Evolutionary conservation across 1,284 basidiomycete genomes (phyloP), one percentile per base, ranked within the genome.

Genomic region (Pseudomicrostroma phylloplanum): DNA sequence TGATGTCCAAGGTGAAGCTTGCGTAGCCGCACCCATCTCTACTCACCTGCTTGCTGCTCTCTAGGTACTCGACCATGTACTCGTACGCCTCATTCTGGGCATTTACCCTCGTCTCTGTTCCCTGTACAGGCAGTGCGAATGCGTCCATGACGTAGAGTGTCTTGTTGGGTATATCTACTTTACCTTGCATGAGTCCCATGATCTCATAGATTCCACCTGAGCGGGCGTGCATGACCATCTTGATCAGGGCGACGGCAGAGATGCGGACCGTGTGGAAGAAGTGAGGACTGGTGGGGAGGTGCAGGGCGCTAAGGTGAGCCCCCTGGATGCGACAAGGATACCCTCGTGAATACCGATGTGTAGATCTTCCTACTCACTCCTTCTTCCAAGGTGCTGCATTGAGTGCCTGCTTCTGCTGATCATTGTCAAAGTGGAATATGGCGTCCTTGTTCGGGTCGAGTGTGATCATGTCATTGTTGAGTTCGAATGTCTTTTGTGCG

Each of bases 151-250:
- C 70, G 40, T 74, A 73, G 71, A 98, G 87, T 62, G 96, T 89
- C 61, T 96, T 85, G 0, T 91, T 86, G 64, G 86, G 85, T 8
- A 88, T 90, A 51, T 92, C 84, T 25, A 96, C 88, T 81, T 96
- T 96, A 56, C 94, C 94, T 80, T 96, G 92, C 93, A 98, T 96
- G 53, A 97, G 84, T 9, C 96, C 96, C 96, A 98, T 98, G 76
- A 98, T 96, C 82, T 98, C 94, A 82, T 96, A 91, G 60, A 89
- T 89, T 1, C 96, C 94, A 57, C 94, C 96, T 6, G 93, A 96
- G 55, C 94, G 87, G 43, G 96, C 94, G 80, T 98, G 94, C 75
- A 96, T 97, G 58, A 92, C 94, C 94, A 98, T 98, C 84, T 98
- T 98, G 82, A 97, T 94, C 68, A 98, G 81, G 7, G 94, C 92